These are phyloP conservation scores for Dendrobium officinale DNA, from an alignment of 106 monocot genomes.

Conservation along the genomic window DNA sequence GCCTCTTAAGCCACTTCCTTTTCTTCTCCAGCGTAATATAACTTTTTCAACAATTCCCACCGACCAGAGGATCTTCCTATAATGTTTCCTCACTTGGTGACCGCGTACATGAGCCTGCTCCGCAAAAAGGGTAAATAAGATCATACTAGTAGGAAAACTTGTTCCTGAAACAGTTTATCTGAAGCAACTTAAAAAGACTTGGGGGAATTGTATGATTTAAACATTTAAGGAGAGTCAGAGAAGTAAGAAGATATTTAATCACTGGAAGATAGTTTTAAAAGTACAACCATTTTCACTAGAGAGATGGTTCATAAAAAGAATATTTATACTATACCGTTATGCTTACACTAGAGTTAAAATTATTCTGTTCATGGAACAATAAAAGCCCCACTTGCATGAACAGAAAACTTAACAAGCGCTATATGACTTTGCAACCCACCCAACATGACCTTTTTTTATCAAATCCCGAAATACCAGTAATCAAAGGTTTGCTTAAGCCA, in stretches of 20 bases:
- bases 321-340: no score
- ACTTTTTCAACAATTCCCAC: slow-evolving; percentile 84
- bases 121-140: neutral
- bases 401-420: neutral
- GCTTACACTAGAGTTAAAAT: no score
- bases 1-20: slow-evolving; percentile 67
- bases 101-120: slow-evolving; percentile 86
- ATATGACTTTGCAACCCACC: neutral
- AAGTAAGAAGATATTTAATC: neutral
- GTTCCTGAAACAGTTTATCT: neutral
- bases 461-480: neutral
- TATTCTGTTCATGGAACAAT: neutral
- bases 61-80: slow-evolving; percentile 62
- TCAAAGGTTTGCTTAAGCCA: neutral
- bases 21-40: slow-evolving; percentile 85
- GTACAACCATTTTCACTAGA: no score
- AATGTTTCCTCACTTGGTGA: slow-evolving; percentile 87
- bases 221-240: neutral
- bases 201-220: neutral
- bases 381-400: neutral
- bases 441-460: neutral
- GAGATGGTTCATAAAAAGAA: no score
- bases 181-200: neutral
- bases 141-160: neutral
- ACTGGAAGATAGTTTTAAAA: neutral